Percentiles rank a stretch among this genome's conserved stretches.
phyloP scores from a whole-genome alignment of 2,329 filamentous ascomycete genomes.

The Elsinoe perseae region DNA sequence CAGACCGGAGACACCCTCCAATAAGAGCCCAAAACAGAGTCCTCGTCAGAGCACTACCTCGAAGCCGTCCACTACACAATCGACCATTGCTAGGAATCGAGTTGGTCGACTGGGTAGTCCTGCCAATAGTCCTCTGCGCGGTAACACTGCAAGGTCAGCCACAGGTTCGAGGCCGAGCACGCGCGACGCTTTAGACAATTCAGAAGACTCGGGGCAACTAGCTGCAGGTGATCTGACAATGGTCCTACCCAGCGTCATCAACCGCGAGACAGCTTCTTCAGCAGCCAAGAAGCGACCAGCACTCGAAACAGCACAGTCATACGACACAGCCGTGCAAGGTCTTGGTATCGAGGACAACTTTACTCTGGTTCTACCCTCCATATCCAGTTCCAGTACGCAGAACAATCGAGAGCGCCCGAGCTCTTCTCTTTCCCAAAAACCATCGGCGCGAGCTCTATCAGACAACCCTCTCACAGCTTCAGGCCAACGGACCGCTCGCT shows the following conservation, averaged over 20 bases:
- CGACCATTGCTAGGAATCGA: constrained; percentile 16
- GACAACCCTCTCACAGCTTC: constrained; percentile 23
- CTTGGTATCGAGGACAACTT: constrained; percentile 41
- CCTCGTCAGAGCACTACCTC: constrained; percentile 31
- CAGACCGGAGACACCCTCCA: constrained; percentile 40
- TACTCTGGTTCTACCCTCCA: constrained; percentile 43
- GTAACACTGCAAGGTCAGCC: constrained; percentile 12
- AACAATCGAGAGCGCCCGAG: constrained; percentile 22
- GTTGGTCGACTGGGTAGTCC: constrained; percentile 16
- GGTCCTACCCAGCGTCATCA: constrained; percentile 38
- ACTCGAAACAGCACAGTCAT: constrained; percentile 32
- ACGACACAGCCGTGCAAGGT: constrained; percentile 33
- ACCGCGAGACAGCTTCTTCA: constrained; percentile 21
- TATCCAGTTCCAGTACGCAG: constrained; percentile 22
- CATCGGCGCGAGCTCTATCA: constrained; percentile 29
- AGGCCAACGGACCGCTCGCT: not conserved
- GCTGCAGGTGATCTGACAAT: constrained; percentile 42
- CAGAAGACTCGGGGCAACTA: constrained; percentile 16
- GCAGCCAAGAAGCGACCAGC: constrained; percentile 26
- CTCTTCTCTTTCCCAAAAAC: constrained; percentile 23
- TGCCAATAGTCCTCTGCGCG: constrained; percentile 16
- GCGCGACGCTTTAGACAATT: constrained; percentile 25
- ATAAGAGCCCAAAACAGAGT: constrained; percentile 38
- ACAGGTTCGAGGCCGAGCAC: constrained; percentile 26
- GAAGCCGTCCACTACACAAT: constrained; percentile 27